Conservation (phyloP, 2,329 filamentous ascomycete genomes). For the Zasmidium cellare region DNA sequence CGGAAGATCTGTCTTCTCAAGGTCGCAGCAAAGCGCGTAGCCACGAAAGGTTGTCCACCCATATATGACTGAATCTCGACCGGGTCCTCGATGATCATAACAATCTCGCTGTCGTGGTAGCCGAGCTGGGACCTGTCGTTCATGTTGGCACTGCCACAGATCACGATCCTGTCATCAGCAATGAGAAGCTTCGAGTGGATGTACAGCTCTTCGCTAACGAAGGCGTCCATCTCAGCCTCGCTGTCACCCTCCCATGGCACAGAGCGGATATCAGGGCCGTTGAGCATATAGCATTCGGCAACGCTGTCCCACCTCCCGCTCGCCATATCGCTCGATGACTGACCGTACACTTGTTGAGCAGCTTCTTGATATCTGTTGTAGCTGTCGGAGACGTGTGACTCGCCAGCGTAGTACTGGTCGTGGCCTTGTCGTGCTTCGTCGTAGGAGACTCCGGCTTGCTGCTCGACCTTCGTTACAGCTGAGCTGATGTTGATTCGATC, state of each 20-base stretch:
- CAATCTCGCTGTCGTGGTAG: constrained; percentile 82
- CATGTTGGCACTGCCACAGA: constrained; percentile 74
- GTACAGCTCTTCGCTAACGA: constrained; percentile 64
- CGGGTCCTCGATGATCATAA: constrained; percentile 82
- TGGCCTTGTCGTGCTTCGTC: constrained; percentile 65
- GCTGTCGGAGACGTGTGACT: neutral
- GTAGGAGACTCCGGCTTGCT: constrained; percentile 66
- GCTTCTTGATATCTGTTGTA: constrained; percentile 74
- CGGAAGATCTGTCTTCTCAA: constrained; percentile 85
- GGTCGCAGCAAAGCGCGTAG: constrained; percentile 73
- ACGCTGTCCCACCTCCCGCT: constrained; percentile 72
- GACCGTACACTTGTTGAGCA: constrained; percentile 54
- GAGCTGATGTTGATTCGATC: constrained; percentile 75
- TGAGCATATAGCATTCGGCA: constrained; percentile 78
- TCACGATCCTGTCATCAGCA: constrained; percentile 77
- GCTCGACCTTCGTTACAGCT: constrained; percentile 62
- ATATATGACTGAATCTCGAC: constrained; percentile 69
- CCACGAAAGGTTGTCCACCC: constrained; percentile 70
- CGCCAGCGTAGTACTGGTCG: constrained; percentile 36
- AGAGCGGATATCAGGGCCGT: constrained; percentile 67
- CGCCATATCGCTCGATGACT: constrained; percentile 42
- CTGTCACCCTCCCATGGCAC: constrained; percentile 59
- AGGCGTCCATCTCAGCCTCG: constrained; percentile 60
- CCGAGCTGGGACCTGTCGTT: constrained; percentile 77
- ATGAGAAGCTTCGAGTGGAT: constrained; percentile 73